Percentiles rank a stretch among this genome's conserved stretches.
These are phyloP conservation scores for Trametes pubescens DNA, from an alignment of 1,284 basidiomycete genomes.

Conservation along the genomic window DNA sequence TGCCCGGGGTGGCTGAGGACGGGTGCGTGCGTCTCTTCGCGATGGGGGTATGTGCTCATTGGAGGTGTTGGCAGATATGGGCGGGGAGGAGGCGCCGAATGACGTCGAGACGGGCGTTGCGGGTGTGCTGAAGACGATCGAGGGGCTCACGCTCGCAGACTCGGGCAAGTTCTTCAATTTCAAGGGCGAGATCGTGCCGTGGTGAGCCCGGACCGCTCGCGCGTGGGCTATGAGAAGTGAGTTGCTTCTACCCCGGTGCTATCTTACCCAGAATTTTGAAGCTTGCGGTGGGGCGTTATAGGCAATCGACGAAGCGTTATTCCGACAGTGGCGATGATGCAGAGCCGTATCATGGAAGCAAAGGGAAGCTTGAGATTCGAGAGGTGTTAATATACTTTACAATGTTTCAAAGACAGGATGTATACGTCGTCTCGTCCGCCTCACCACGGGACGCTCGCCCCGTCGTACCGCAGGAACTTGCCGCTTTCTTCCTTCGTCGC, in stretches of 20 bases:
- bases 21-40: conserved; percentile 22
- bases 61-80: conserved; percentile 44
- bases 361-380: too few species aligned
- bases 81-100: conserved; percentile 38
- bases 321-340: too few species aligned
- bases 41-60: too few species aligned
- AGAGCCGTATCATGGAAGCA: too few species aligned
- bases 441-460: not conserved
- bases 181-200: not conserved
- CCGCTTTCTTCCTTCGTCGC: conserved; percentile 37
- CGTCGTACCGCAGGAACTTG: conserved; percentile 39
- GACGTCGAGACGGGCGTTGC: conserved; percentile 4
- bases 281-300: too few species aligned
- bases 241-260: not conserved
- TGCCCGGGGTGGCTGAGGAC: conserved; percentile 45
- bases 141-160: conserved; percentile 1
- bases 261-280: not conserved
- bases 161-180: conserved; percentile 10
- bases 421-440: too few species aligned
- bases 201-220: not conserved
- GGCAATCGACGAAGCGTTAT: too few species aligned
- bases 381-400: too few species aligned
- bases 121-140: conserved; percentile 9
- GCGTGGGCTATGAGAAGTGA: not conserved
- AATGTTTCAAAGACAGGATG: too few species aligned